Conservation (phyloP, 805 yeast genomes). For the Zygotorulaspora chibaensis region DNA sequence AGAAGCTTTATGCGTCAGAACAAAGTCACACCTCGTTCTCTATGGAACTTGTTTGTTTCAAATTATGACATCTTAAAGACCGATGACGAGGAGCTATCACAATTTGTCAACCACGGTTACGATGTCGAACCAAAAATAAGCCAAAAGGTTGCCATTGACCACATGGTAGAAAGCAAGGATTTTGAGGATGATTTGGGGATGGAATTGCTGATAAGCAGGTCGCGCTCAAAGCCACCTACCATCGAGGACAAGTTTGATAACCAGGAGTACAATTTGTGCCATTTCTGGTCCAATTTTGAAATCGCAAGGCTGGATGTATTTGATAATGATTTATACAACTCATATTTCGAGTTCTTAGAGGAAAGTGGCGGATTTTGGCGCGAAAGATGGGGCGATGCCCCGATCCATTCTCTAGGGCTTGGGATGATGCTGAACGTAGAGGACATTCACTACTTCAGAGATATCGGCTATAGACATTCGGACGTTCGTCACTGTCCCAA, state of each 20-base stretch:
- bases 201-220: constrained; percentile 38
- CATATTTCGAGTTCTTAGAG: constrained; percentile 68
- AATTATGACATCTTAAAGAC: constrained; percentile 38
- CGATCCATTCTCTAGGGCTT: constrained; percentile 83
- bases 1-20: constrained; percentile 51
- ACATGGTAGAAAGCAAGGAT: constrained; percentile 20
- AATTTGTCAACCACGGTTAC: constrained; percentile 26
- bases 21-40: constrained; percentile 49
- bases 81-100: constrained; percentile 30
- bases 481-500: constrained; percentile 80
- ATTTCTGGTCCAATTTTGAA: constrained; percentile 92
- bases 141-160: constrained; percentile 34
- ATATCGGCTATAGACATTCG: constrained; percentile 84
- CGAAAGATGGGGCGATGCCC: constrained; percentile 98
- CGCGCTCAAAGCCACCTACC: constrained; percentile 31
- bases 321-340: constrained; percentile 57
- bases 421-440: constrained; percentile 65
- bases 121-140: constrained; percentile 27
- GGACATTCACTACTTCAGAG: constrained; percentile 86
- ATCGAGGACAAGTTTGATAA: constrained; percentile 57
- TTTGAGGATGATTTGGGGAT: constrained; percentile 30
- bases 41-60: constrained; percentile 65
- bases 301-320: constrained; percentile 81
- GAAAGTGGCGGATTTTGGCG: constrained; percentile 74
- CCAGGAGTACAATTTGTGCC: constrained; percentile 72